These are phyloP conservation scores for Cotoneaster glaucophyllus DNA, from an alignment of 306 rosid genomes.

Conservation along the genomic window DNA sequence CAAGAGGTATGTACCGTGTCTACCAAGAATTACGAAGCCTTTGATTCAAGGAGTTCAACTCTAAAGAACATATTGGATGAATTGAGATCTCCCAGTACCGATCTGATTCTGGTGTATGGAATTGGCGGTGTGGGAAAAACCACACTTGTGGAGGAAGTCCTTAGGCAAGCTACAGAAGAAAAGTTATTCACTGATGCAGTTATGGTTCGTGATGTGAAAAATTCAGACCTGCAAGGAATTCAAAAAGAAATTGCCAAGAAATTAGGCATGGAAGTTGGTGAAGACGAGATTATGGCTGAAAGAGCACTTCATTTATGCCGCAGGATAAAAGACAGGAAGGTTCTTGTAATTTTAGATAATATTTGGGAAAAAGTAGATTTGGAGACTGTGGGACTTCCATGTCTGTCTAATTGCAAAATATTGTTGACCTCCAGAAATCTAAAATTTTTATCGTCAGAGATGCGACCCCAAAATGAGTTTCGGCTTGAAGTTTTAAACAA, in stretches of 20 bases:
- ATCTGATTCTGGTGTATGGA: slow-evolving; percentile 12
- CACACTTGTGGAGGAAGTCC: slow-evolving; percentile 12
- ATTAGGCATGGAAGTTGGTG: background rate
- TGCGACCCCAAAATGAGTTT: slow-evolving; percentile 14
- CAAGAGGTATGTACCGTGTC: background rate
- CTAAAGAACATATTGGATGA: background rate
- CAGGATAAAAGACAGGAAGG: background rate
- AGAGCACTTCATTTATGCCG: background rate
- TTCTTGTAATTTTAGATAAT: slow-evolving; percentile 28
- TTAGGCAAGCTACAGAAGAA: background rate
- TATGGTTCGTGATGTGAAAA: background rate
- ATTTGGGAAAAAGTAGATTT: slow-evolving; percentile 15
- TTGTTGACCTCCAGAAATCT: slow-evolving; percentile 27
- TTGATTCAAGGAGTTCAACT: slow-evolving; percentile 1
- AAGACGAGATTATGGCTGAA: background rate
- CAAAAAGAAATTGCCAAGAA: background rate
- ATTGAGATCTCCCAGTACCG: background rate
- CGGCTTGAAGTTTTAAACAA: background rate
- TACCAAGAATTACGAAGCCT: background rate
- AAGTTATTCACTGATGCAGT: background rate
- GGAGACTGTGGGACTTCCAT: slow-evolving; percentile 19
- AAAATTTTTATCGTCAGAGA: background rate
- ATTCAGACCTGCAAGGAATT: background rate
- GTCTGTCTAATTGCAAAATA: slow-evolving; percentile 10
- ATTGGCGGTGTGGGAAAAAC: slow-evolving; percentile 21